phyloP scores from a whole-genome alignment of 1,284 basidiomycete species.

The Cryptococcus wingfieldii region DNA sequence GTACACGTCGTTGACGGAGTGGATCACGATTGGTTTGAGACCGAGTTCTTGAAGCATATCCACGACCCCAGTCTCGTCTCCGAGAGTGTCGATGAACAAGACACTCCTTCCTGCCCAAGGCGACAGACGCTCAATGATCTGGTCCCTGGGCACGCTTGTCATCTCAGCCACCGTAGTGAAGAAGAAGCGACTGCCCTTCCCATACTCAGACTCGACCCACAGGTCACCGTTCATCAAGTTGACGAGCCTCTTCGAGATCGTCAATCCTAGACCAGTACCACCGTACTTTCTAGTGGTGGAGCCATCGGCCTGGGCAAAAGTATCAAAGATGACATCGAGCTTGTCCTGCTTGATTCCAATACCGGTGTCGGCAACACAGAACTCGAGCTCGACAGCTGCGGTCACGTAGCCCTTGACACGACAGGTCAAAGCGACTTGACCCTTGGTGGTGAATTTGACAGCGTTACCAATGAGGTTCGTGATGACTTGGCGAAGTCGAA shows the following conservation, averaged over 20 bases:
- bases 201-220: constrained; percentile 94
- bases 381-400: constrained; percentile 79
- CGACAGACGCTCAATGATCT: constrained; percentile 68
- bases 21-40: constrained; percentile 73
- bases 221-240: constrained; percentile 97
- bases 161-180: constrained; percentile 74
- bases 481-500: constrained; percentile 74
- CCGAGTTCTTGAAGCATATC: constrained; percentile 74
- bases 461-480: constrained; percentile 94
- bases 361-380: constrained; percentile 96
- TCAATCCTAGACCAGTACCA: constrained; percentile 94
- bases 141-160: constrained; percentile 54
- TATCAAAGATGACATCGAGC: constrained; percentile 97
- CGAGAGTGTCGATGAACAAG: constrained; percentile 83
- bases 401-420: constrained; percentile 64
- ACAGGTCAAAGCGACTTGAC: constrained; percentile 86
- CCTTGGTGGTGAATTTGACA: constrained; percentile 92
- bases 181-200: constrained; percentile 93
- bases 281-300: constrained; percentile 95
- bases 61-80: constrained; percentile 72
- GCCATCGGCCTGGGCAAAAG: constrained; percentile 97
- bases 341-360: constrained; percentile 99
- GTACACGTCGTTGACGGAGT: constrained; percentile 71
- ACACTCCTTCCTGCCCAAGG: constrained; percentile 68
- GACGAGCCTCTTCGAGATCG: constrained; percentile 90